A percentile compares a stretch with the other conserved stretches of the same genome.
Evolutionary conservation across 371 early-diverging fungal genomes (phyloP).

Genomic region (Lichtheimia corymbifera): DNA sequence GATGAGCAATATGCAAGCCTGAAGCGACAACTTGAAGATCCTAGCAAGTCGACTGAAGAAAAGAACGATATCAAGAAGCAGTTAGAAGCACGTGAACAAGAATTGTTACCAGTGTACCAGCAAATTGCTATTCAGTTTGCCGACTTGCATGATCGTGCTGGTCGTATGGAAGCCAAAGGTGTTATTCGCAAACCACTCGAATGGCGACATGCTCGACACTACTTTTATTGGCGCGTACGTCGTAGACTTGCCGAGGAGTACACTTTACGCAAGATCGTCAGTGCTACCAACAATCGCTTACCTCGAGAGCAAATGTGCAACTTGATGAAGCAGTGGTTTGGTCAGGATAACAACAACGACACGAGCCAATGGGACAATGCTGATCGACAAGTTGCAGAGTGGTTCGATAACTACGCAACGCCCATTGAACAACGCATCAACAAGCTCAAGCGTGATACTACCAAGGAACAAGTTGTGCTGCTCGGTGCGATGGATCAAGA

Average conservation of each 20-base stretch:
- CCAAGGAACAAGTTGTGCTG: slow-evolving; percentile 31
- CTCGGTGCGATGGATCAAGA: slow-evolving; percentile 43
- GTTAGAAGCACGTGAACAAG: slow-evolving; percentile 83
- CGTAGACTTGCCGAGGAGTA: slow-evolving; percentile 81
- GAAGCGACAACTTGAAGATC: slow-evolving; percentile 65
- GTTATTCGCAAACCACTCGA: slow-evolving; percentile 80
- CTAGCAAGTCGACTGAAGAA: slow-evolving; percentile 39
- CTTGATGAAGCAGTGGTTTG: slow-evolving; percentile 63
- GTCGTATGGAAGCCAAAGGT: slow-evolving; percentile 95
- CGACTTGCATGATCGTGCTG: slow-evolving; percentile 95
- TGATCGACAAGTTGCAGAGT: slow-evolving; percentile 59
- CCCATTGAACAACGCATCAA: slow-evolving; percentile 49
- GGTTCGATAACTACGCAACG: slow-evolving; percentile 62
- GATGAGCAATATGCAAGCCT: slow-evolving; percentile 75
- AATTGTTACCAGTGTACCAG: slow-evolving; percentile 86
- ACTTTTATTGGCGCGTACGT: slow-evolving; percentile 93
- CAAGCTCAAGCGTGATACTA: slow-evolving; percentile 41
- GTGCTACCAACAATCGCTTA: slow-evolving; percentile 39
- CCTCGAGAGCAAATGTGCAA: slow-evolving; percentile 48
- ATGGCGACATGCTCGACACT: slow-evolving; percentile 82
- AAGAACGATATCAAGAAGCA: slow-evolving; percentile 65
- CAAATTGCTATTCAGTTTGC: slow-evolving; percentile 97
- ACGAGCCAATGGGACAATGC: slow-evolving; percentile 5
- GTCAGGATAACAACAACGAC: slow-evolving; percentile 2
- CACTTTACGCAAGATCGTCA: slow-evolving; percentile 54